phyloP scores from a whole-genome alignment of 1,284 basidiomycete species.

The Sanguinoderma infundibulare region DNA sequence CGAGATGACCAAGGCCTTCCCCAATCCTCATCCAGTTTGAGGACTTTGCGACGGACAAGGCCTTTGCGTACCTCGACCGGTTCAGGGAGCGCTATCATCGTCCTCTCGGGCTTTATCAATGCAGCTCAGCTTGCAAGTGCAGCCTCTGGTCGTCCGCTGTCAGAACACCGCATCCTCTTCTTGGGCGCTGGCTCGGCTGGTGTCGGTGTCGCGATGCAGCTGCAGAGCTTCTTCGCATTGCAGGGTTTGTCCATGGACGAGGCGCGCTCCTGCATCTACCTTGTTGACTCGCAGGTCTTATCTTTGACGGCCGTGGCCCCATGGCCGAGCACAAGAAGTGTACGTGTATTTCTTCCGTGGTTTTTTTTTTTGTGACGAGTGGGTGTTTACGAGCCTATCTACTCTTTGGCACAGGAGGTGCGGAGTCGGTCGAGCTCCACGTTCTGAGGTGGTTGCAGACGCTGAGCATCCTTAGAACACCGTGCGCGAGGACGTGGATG shows the following conservation, averaged over 20 bases:
- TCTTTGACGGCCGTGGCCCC: conserved; percentile 72
- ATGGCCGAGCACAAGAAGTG: conserved; percentile 87
- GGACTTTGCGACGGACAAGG: conserved; percentile 89
- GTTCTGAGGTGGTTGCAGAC: too few species aligned
- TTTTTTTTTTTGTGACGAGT: too few species aligned
- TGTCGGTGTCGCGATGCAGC: conserved; percentile 88
- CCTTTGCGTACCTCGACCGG: conserved; percentile 80
- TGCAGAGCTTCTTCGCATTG: conserved; percentile 88
- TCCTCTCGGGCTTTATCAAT: conserved; percentile 89
- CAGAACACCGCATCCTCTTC: conserved; percentile 89
- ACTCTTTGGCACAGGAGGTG: too few species aligned
- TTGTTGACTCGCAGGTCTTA: conserved; percentile 87
- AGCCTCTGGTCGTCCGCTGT: conserved; percentile 71
- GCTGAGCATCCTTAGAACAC: too few species aligned
- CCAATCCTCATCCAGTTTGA: conserved; percentile 94
- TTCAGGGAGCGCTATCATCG: conserved; percentile 83
- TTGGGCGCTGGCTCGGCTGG: conserved; percentile 90
- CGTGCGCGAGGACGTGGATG: too few species aligned
- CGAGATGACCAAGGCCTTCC: conserved; percentile 76
- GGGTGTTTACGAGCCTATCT: not conserved
- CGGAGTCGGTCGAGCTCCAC: too few species aligned
- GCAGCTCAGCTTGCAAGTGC: conserved; percentile 81
- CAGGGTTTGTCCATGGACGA: conserved; percentile 78
- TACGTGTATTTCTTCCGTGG: conserved; percentile 36
- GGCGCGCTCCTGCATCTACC: conserved; percentile 80